Percentiles rank a stretch among this genome's conserved stretches.
phyloP scores from a whole-genome alignment of 2,329 filamentous ascomycete species.

The Periglandula ipomoeae region DNA sequence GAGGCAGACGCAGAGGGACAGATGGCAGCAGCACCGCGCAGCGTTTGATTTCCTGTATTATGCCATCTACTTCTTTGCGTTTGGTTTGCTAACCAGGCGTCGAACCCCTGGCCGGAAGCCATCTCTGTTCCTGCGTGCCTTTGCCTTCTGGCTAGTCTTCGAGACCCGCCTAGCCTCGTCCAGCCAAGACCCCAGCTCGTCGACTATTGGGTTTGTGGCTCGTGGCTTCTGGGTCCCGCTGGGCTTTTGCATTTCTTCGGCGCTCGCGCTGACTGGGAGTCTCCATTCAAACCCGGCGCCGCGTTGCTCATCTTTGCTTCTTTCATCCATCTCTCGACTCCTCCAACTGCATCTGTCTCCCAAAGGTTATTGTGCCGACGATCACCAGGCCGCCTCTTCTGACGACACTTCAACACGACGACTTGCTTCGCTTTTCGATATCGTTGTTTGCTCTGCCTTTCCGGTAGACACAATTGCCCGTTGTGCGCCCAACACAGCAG shows the following conservation, averaged over 20 bases:
- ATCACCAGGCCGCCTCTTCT: not conserved
- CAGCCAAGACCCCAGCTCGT: no score
- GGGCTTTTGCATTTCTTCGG: not conserved
- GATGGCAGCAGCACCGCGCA: not conserved
- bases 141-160: no score
- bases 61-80: not conserved
- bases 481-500: constrained; percentile 2
- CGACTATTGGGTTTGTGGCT: no score
- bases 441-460: not conserved
- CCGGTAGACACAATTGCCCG: not conserved
- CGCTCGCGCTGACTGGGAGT: not conserved
- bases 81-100: not conserved
- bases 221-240: no score
- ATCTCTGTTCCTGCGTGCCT: not conserved
- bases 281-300: constrained; percentile 3
- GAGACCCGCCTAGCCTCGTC: not conserved
- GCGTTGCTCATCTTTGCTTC: constrained; percentile 11
- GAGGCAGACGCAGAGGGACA: not conserved
- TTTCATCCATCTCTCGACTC: constrained; percentile 9
- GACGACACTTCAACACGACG: not conserved
- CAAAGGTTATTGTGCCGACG: not conserved
- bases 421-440: not conserved
- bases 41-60: no score
- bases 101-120: not conserved
- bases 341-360: not conserved